Conservation (phyloP, 805 yeast species). For the Hemisphaericaspora nanyangensis region DNA sequence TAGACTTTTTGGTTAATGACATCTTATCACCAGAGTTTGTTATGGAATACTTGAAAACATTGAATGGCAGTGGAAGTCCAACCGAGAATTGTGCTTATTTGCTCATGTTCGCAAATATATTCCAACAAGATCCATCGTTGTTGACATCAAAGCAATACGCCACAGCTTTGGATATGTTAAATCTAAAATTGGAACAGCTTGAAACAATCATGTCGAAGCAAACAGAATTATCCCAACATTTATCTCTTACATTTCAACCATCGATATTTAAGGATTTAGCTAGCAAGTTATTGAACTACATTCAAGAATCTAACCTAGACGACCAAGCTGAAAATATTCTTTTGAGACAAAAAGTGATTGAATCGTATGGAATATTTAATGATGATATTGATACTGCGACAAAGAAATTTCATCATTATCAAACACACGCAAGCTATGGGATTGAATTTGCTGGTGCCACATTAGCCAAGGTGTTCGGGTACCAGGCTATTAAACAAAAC, state of each 20-base stretch:
- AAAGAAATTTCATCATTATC: conserved; percentile 38
- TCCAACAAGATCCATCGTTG: conserved; percentile 10
- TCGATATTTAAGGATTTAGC: neutral
- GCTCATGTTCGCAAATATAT: conserved; percentile 11
- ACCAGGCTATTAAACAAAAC: conserved; percentile 32
- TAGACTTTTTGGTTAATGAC: neutral
- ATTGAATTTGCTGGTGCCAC: conserved; percentile 39
- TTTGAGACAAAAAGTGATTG: conserved; percentile 29
- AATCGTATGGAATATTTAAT: conserved; percentile 28
- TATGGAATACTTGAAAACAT: neutral
- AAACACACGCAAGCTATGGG: conserved; percentile 34
- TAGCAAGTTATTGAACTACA: neutral
- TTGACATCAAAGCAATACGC: conserved; percentile 9
- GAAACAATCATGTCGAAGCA: neutral
- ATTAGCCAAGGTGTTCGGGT: conserved; percentile 37
- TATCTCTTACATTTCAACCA: neutral
- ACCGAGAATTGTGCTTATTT: conserved; percentile 7
- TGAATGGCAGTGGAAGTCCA: neutral
- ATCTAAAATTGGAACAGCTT: neutral
- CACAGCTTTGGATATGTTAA: conserved; percentile 8
- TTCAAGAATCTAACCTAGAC: conserved; percentile 5
- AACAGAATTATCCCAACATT: neutral
- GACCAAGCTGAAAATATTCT: conserved; percentile 25
- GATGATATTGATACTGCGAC: conserved; percentile 27
- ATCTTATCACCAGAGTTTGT: neutral